Base-by-base conservation (phyloP, 1,284 basidiomycete genomes). In the Vanrija humicola region DNA sequence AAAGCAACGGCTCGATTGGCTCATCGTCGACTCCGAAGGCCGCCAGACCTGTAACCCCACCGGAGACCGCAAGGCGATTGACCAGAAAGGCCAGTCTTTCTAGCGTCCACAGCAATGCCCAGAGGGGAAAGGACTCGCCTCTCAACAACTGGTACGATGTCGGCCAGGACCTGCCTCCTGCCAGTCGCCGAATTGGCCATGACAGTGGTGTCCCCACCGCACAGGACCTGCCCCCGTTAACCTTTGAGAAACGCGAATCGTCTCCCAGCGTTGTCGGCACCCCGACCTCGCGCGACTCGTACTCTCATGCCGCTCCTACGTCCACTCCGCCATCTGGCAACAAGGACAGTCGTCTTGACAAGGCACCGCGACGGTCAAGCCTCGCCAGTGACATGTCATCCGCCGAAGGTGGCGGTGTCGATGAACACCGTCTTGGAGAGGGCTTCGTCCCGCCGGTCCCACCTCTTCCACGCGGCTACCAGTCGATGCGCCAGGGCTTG, bases 391-490 rank as follows among this genome's bases (percentile, higher is more conserved):
- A 95, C 70, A 81, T 85, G 18, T 90, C 88, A 81, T 80, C 58
- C 0, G 19, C 53, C 9, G 58, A 55, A 34, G 34, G 34, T 14
- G 51, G 58, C 4, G 34, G 48, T 19, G n/a, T 46, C 21, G 54
- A 58, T 34, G 60, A 62, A 5, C 21, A 23, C 19, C 19, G 43
- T 12, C 84, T 85, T 57, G 75, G 52, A 9, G 61, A 64, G 42
- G 58, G 78, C 58, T 66, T 77, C 56, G 92, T 97, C 6, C 95
- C 96, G 1, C 95, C 95, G 21, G 96, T 98, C 1, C 95, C 95
- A 34, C 95, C 96, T 43, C 78, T 98, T 19, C 95, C 95, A 38
- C 97, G 96, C 77, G 90, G 92, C 64, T 93, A 86, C 76, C 84
- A 86, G 59, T 86, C 89, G 6, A 68, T 73, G 67, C 53, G 64